Percentiles rank a stretch among this genome's conserved stretches.
phyloP scores from a whole-genome alignment of 2,329 filamentous ascomycete species.

The Epichloe gansuensis region DNA sequence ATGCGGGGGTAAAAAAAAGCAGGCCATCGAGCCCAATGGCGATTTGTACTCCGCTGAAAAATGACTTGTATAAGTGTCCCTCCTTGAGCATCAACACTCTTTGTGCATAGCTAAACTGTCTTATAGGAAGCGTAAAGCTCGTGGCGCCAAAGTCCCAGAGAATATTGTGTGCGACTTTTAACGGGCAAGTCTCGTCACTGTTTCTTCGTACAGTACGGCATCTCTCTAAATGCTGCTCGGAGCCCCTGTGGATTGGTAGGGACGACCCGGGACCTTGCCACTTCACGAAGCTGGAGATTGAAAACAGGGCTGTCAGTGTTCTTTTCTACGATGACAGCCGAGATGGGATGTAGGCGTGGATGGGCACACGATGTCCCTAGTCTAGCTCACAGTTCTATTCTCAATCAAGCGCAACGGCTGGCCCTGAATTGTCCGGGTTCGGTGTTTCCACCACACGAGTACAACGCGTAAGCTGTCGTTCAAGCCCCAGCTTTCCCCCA shows the following conservation, averaged over 20 bases:
- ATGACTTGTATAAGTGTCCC: not conserved
- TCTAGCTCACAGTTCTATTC: not conserved
- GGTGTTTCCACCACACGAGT: not conserved
- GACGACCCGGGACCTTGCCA: conserved; percentile 1
- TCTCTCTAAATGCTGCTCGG: not conserved
- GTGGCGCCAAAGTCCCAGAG: not conserved
- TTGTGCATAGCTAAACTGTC: not conserved
- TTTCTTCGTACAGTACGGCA: not conserved
- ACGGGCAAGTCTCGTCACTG: not conserved
- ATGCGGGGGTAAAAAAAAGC: not conserved
- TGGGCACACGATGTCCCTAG: not conserved
- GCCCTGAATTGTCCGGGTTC: not conserved
- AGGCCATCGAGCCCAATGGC: conserved; percentile 1
- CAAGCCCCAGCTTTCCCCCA: conserved; percentile 15
- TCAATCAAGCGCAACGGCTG: not conserved
- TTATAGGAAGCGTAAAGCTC: not conserved
- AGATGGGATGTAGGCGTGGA: not conserved
- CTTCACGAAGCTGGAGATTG: conserved; percentile 1
- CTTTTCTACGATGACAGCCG: conserved; percentile 4
- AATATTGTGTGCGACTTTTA: conserved; percentile 3
- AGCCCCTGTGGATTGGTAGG: conserved; percentile 5
- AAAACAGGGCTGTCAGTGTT: conserved; percentile 1
- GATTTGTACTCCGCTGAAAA: not conserved
- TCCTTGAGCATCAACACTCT: not conserved
- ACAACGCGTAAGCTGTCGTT: conserved; percentile 9